A percentile compares a stretch with the other conserved stretches of the same genome.
Conservation (phyloP, 1,284 basidiomycete genomes). For the Ustilago sp. region DNA sequence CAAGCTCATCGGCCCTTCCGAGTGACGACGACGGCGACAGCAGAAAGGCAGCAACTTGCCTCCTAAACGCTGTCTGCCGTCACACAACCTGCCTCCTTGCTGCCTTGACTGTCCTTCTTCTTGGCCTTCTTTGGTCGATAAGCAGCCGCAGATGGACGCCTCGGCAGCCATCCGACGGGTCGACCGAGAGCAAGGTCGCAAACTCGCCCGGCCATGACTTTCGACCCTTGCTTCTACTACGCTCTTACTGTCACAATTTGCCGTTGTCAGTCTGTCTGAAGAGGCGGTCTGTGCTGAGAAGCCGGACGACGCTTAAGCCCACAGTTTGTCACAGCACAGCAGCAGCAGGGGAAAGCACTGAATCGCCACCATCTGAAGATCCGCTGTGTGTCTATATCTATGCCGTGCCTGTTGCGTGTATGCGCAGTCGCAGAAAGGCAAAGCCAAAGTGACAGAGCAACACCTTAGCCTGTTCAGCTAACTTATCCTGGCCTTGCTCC, state of each 20-base stretch:
- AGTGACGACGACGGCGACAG: background rate
- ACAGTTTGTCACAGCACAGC: background rate
- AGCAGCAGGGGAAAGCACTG: background rate
- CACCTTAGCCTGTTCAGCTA: background rate
- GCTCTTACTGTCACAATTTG: background rate
- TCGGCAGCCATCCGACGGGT: constrained; percentile 1
- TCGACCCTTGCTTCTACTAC: constrained; percentile 31
- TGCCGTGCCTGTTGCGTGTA: constrained; percentile 27
- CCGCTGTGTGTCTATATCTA: background rate
- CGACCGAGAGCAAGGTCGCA: constrained; percentile 10
- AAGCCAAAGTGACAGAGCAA: background rate
- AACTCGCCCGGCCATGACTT: background rate
- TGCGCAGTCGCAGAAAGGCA: background rate
- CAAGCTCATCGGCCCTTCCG: constrained; percentile 12
- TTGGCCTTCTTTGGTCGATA: background rate
- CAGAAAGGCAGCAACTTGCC: background rate
- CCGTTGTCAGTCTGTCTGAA: background rate
- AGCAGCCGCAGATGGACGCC: background rate
- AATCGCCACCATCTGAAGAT: background rate
- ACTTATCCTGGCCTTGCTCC: background rate
- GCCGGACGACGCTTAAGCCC: constrained; percentile 1
- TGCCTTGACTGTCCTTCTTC: background rate
- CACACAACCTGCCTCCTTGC: background rate
- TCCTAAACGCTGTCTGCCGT: too few relatives aligned
- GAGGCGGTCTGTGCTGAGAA: constrained; percentile 1